Evolutionary conservation across 2,329 filamentous ascomycete genomes (phyloP).

Genomic region (Akanthomyces muscarius): DNA sequence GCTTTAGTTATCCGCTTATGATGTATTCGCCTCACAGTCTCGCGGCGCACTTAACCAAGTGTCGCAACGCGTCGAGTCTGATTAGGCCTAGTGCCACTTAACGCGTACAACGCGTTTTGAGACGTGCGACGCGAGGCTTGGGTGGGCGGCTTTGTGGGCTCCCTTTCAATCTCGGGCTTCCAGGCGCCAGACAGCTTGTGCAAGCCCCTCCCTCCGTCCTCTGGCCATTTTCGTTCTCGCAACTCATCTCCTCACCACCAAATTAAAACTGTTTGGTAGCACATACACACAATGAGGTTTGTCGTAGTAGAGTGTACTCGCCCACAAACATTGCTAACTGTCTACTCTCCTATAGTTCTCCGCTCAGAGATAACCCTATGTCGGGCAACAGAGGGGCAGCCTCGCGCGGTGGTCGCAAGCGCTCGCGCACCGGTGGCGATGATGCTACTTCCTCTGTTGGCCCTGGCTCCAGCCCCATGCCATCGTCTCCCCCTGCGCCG

Average conservation of each 20-base stretch:
- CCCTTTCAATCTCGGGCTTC: conserved; percentile 15
- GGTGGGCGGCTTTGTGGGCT: conserved; percentile 9
- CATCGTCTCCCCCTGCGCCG: conserved; percentile 59
- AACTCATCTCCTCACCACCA: not conserved
- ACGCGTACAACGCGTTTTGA: conserved; percentile 33
- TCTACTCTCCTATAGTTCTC: conserved; percentile 58
- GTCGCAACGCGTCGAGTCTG: conserved; percentile 23
- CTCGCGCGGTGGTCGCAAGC: conserved; percentile 50
- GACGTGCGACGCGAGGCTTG: conserved; percentile 3
- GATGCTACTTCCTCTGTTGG: conserved; percentile 50
- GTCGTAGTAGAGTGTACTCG: not conserved
- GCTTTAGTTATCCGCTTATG: too few species aligned
- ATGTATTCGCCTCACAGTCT: not conserved
- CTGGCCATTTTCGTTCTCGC: not conserved
- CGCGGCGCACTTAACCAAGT: not conserved
- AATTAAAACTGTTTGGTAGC: conserved; percentile 1
- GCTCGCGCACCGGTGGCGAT: conserved; percentile 48
- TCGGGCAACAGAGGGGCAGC: conserved; percentile 74
- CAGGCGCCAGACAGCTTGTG: not conserved
- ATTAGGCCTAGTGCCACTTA: conserved; percentile 39
- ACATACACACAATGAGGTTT: conserved; percentile 14
- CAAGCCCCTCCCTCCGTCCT: conserved; percentile 2
- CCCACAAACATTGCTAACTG: not conserved
- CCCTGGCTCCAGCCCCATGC: conserved; percentile 57
- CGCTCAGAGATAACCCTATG: conserved; percentile 73